Evolutionary conservation across 371 early-diverging fungal species (phyloP).

Genomic region (Rhizopus stolonifer): DNA sequence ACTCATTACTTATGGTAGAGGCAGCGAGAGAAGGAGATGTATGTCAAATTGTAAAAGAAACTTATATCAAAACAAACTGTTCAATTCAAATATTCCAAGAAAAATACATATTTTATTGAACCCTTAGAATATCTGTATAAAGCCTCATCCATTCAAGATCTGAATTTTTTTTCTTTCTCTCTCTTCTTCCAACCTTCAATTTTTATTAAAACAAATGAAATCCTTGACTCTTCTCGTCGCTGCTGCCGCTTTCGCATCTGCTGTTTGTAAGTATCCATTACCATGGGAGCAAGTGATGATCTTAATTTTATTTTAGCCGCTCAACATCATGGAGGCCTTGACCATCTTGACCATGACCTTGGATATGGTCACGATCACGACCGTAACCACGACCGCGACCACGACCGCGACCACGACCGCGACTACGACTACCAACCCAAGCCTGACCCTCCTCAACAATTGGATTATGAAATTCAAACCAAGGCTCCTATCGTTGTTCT

Average conservation of each 20-base stretch:
- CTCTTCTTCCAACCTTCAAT: neutral
- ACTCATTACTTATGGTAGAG: too few species aligned
- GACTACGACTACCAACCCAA: neutral
- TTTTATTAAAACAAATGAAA: slow-evolving; percentile 23
- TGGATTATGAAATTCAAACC: slow-evolving; percentile 5
- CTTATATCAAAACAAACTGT: neutral
- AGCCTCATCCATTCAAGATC: neutral
- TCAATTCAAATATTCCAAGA: neutral
- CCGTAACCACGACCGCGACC: neutral
- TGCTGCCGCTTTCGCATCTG: slow-evolving; percentile 21
- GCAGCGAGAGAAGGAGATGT: too few species aligned
- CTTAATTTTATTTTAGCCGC: slow-evolving; percentile 2
- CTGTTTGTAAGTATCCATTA: slow-evolving; percentile 16
- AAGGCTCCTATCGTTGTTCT: slow-evolving; percentile 20
- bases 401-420: neutral
- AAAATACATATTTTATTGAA: slow-evolving; percentile 25
- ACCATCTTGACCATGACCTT: neutral
- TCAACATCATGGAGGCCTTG: neutral
- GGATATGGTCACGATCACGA: neutral
- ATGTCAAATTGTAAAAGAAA: neutral
- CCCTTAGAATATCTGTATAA: neutral
- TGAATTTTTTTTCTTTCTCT: slow-evolving; percentile 2
- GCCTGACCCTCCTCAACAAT: neutral
- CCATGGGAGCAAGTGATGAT: neutral
- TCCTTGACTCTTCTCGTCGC: slow-evolving; percentile 20